Evolutionary conservation across 2,329 filamentous ascomycete species (phyloP).

Genomic region (Paracoccidioides brasiliensis): DNA sequence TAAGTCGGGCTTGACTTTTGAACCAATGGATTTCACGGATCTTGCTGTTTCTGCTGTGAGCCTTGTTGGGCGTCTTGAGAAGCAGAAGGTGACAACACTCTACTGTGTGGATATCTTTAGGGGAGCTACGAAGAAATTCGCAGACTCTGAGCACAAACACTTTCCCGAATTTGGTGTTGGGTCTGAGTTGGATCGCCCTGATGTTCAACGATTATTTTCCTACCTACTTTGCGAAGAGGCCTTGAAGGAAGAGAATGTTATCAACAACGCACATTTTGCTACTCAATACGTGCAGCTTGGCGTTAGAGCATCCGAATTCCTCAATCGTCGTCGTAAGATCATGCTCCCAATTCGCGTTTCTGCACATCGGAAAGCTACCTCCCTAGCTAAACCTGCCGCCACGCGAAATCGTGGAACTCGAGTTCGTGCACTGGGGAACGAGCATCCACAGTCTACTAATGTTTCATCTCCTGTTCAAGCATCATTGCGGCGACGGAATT

Average conservation of each 20-base stretch:
- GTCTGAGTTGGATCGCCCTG: conserved; percentile 55
- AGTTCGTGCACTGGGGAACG: conserved; percentile 24
- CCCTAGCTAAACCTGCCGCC: conserved; percentile 14
- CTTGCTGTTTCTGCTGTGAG: conserved; percentile 58
- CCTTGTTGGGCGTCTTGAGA: conserved; percentile 42
- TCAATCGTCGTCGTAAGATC: conserved; percentile 31
- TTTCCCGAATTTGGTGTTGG: conserved; percentile 54
- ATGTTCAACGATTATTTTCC: conserved; percentile 75
- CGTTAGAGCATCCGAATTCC: conserved; percentile 36
- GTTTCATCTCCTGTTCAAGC: conserved; percentile 50
- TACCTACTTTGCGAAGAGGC: conserved; percentile 60
- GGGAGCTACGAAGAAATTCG: conserved; percentile 51
- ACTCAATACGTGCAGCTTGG: conserved; percentile 49
- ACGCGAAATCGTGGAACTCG: conserved; percentile 16
- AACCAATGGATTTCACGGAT: conserved; percentile 62
- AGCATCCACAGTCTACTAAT: conserved; percentile 50
- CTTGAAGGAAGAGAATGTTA: conserved; percentile 55
- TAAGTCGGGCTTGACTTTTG: conserved; percentile 55
- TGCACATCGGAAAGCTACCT: conserved; percentile 24
- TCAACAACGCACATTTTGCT: conserved; percentile 54
- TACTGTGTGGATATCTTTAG: conserved; percentile 77
- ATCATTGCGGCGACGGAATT: conserved; percentile 26
- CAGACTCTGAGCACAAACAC: conserved; percentile 39
- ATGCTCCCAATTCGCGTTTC: conserved; percentile 43
- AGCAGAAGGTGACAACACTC: conserved; percentile 48